Base-by-base conservation (phyloP, 768 basidiomycete genomes). In the Russula foetens region DNA sequence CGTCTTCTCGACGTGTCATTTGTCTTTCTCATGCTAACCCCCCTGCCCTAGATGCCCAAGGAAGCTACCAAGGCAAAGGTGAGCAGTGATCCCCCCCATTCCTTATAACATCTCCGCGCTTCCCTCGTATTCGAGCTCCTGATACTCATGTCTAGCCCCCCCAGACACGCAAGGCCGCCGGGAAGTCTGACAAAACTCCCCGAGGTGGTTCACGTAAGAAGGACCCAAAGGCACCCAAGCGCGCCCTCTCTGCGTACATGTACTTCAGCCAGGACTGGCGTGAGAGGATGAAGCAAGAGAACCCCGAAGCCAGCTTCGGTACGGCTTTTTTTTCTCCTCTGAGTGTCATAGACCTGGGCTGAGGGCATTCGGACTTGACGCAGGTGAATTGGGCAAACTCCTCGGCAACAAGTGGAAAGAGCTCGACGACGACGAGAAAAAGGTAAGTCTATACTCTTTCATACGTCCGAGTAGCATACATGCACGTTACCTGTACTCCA, bases 321-420 rank as follows among this genome's bases (percentile, higher is more conserved):
- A 66, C 66, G 80, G 64, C 48, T 23, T 39, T 23, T n/a, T 29
- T 17, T 39, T 43, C 8, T n/a, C 51, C 28, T 35, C 72, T 38
- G 21, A 50, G 21, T 26, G 28, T 15, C 41, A 19, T 57, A 7
- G 47, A 56, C 31, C 48, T 52, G 67, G 56, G 43, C 60, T 50
- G 55, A 54, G 44, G 48, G 65, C 43, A 43, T 60, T 12, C 57
- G 23, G 43, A 62, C 26, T 50, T 39, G 50, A 53, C 58, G 31
- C 70, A 92, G 91, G 92, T 65, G 92, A 96, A 73, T 82, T 97
- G 60, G 96, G 95, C 68, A 97, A 94, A 76, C 81, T 97, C 48
- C 85, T 98, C 60, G 96, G 96, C 44, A 87, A 88, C 53, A 94
- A 93, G 76, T 98, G 96, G 96, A 98, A 97, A 81, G 92, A 92